Base-by-base conservation (phyloP, 2,329 filamentous ascomycete species). In the Hymenotorrendiella dingleyae region DNA sequence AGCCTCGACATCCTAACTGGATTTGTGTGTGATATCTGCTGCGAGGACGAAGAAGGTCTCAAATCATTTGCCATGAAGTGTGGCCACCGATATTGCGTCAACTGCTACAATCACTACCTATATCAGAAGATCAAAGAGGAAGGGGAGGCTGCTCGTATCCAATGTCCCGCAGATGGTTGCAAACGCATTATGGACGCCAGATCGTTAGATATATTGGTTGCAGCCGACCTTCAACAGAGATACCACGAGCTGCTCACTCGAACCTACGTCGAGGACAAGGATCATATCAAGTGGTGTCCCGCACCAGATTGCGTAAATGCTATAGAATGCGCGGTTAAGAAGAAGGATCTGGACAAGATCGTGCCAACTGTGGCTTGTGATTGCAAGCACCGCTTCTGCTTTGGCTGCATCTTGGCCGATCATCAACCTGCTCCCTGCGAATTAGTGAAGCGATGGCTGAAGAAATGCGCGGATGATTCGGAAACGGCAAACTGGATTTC, bases 401-500 rank as follows among this genome's bases (percentile, higher is more conserved):
- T 98, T 59, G 93, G 93, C 14, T 98, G 93, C 63, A 84, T 86
- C 7, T 74, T 91, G 23, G 80, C 76, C 49, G 93, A 98, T 58
- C 93, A 98, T 59, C 91, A 95, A 59, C 93, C 93, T 3, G 86
- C 91, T 3, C 91, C 93, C 0, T 98, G 93, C 63, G 76, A 81
- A 20, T 68, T 98, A 39, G 91, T 97, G 39, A 96, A 93, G 73
- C 84, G 78, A 62, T 98, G 93, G 93, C 66, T 98, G 10, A 94
- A 96, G 72, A 98, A 98, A 63, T 98, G 93, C 62, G 93, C 93
- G 44, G 93, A 98, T 62, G 93, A 98, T 60, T 95, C 88, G 0
- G 93, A 98, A 64, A 98, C 93, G 0, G 91, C 93, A 4, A 98
- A 98, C 64, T 98, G 93, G 93, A 98, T 98, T 49, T 96, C 91